Base-by-base conservation (phyloP, 257 asterid genomes). In the Solanum stenotomum region DNA sequence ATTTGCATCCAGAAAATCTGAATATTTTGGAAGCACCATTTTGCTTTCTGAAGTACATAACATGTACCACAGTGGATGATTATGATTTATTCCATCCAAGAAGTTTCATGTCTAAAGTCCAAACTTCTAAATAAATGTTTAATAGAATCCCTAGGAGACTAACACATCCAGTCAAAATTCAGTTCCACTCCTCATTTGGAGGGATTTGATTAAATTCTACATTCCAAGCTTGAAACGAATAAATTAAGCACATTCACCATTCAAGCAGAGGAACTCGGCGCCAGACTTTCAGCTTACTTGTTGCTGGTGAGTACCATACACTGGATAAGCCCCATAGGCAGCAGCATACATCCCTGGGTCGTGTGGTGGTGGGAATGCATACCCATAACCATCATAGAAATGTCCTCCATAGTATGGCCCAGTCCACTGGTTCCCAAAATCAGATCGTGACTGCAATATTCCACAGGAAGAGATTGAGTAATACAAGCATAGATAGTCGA, bases 221-320 rank as follows among this genome's bases (percentile, higher is more conserved):
- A 79, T 89, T 89, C 93, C 92, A 87, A 84, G 90, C 90, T 86
- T 88, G 87, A 89, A 71, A n/a, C 88, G 68, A 81, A 86, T 15
- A 81, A 72, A 87, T 87, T 86, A 83, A 89, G 91, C 90, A 87
- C 78, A 81, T 61, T 79, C 59, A 71, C 44, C 70, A 14, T 37
- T 68, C 81, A 46, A 85, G 72, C 86, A 84, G 37, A 27, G 34
- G 31, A 35, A 63, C 40, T 33, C 3, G 10, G 83, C 14, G 5
- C 63, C 86, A 22, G 84, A 78, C 34, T 46, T 59, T 95, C 93
- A 95, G 96, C 92, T 95, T 37, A 96, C 98, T 95, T 95, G 98
- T 82, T 95, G 99, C 90, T 96, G 99, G 91, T 92, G 98, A 83
- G 95, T 91, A 27, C 97, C 98, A 9, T 96, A 95, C 89, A 94